Evolutionary conservation across 2,329 filamentous ascomycete species (phyloP).

Genomic region (Ophiostoma piceae): DNA sequence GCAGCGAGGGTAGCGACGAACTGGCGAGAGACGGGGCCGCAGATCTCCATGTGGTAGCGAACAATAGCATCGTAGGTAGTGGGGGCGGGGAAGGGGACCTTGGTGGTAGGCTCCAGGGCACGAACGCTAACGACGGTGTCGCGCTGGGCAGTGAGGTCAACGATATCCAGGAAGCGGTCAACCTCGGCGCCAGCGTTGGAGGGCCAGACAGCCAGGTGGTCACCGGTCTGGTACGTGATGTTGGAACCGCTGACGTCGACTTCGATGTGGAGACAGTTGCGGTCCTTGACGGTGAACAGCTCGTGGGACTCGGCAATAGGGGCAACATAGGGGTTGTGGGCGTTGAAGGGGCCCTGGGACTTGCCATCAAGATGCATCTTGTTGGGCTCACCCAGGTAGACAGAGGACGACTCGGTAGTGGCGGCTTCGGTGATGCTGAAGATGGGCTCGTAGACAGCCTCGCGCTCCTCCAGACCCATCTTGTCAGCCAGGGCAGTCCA

Average conservation of each 20-base stretch:
- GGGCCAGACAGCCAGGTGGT: slow-evolving; percentile 96
- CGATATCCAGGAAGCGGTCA: slow-evolving; percentile 75
- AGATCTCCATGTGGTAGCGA: slow-evolving; percentile 95
- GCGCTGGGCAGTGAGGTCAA: slow-evolving; percentile 71
- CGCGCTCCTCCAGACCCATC: slow-evolving; percentile 88
- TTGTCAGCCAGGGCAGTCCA: slow-evolving; percentile 78
- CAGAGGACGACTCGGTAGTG: slow-evolving; percentile 66
- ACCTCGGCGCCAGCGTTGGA: slow-evolving; percentile 91
- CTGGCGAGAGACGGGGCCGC: slow-evolving; percentile 91
- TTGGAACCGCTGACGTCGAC: slow-evolving; percentile 86
- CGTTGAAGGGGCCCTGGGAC: slow-evolving; percentile 85
- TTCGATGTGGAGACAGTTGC: slow-evolving; percentile 96
- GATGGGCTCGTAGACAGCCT: slow-evolving; percentile 90
- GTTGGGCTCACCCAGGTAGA: slow-evolving; percentile 94
- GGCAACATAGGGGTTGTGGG: slow-evolving; percentile 94
- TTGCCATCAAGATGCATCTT: slow-evolving; percentile 86
- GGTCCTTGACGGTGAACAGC: slow-evolving; percentile 79
- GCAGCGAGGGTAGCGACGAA: slow-evolving; percentile 81
- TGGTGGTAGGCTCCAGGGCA: slow-evolving; percentile 87
- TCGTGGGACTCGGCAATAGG: slow-evolving; percentile 88
- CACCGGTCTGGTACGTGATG: slow-evolving; percentile 88
- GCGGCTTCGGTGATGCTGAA: slow-evolving; percentile 77
- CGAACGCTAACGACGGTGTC: slow-evolving; percentile 82
- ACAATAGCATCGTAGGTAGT: slow-evolving; percentile 92
- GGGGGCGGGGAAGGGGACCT: slow-evolving; percentile 94